These are phyloP conservation scores for Schoenoplectus tabernaemontani DNA, from an alignment of 202 grass and related monocot genomes.

Conservation along the genomic window DNA sequence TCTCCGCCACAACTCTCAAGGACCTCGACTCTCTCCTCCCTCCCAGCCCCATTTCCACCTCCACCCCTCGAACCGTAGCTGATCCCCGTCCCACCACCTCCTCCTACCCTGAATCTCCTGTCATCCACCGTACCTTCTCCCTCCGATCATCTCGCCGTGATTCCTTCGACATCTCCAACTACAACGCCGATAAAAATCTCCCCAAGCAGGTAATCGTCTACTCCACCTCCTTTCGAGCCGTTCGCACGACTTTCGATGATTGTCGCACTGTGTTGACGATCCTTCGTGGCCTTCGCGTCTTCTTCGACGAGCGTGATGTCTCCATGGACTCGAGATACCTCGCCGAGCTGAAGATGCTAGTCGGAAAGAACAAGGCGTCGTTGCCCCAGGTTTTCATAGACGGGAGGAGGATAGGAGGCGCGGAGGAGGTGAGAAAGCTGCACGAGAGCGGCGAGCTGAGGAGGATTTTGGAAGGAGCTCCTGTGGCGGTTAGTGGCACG, in stretches of 20 bases:
- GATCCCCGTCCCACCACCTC: not conserved
- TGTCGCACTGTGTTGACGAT: slow-evolving; percentile 42
- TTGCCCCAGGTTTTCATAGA: slow-evolving; percentile 74
- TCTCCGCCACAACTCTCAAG: slow-evolving; percentile 44
- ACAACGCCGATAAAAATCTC: not conserved
- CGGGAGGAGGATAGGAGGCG: slow-evolving; percentile 55
- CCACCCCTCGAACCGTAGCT: not conserved
- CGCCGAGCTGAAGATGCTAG: slow-evolving; percentile 43
- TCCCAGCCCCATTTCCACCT: not conserved
- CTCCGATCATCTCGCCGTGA: slow-evolving; percentile 35
- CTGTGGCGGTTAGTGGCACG: not conserved
- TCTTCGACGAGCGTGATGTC: slow-evolving; percentile 63
- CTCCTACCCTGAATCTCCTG: slow-evolving; percentile 25
- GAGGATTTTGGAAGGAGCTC: slow-evolving; percentile 36
- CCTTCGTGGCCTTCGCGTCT: slow-evolving; percentile 37
- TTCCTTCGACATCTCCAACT: slow-evolving; percentile 18
- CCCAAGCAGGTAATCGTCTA: slow-evolving; percentile 47
- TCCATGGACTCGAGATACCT: slow-evolving; percentile 43
- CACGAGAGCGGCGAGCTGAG: slow-evolving; percentile 70
- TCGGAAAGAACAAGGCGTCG: slow-evolving; percentile 17
- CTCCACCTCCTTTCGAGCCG: slow-evolving; percentile 59
- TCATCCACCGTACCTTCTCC: slow-evolving; percentile 62
- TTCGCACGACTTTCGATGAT: slow-evolving; percentile 63
- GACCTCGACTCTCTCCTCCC: slow-evolving; percentile 42
- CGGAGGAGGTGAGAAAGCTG: slow-evolving; percentile 65